Percentiles rank a stretch among this genome's conserved stretches.
phyloP scores from a whole-genome alignment of 805 yeast species.

The Metahyphopichia silvanorum region DNA sequence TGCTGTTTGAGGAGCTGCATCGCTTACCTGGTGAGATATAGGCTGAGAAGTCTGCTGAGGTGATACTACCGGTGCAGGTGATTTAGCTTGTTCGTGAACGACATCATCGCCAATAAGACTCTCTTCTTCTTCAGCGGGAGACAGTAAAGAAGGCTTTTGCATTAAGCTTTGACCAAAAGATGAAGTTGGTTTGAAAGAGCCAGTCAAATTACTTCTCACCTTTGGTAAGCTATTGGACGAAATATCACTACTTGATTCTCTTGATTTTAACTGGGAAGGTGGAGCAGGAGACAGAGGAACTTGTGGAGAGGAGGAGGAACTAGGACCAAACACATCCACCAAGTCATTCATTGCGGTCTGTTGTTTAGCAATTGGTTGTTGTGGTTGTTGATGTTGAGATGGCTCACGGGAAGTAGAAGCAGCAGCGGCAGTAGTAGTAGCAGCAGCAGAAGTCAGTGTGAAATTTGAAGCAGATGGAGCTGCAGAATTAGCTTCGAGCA shows the following conservation, averaged over 20 bases:
- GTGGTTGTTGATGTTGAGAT: slow-evolving; percentile 7
- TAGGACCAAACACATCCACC: slow-evolving; percentile 44
- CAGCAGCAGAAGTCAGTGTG: background rate
- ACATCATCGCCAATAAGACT: slow-evolving; percentile 37
- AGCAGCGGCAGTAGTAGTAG: slow-evolving; percentile 5
- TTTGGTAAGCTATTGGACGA: slow-evolving; percentile 26
- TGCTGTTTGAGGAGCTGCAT: slow-evolving; percentile 3
- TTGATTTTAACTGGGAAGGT: slow-evolving; percentile 6
- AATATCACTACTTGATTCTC: slow-evolving; percentile 34
- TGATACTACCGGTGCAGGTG: slow-evolving; percentile 10
- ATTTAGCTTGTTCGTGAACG: slow-evolving; percentile 12
- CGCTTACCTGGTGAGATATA: too few relatives aligned
- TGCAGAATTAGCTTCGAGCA: background rate
- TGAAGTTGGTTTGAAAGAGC: slow-evolving; percentile 76
- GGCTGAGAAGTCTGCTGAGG: slow-evolving; percentile 28
- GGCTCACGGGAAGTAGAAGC: slow-evolving; percentile 1
- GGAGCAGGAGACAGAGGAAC: slow-evolving; percentile 12
- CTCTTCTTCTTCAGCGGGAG: slow-evolving; percentile 14
- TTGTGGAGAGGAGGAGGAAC: slow-evolving; percentile 21
- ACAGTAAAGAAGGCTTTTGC: slow-evolving; percentile 16
- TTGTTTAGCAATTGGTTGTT: slow-evolving; percentile 21
- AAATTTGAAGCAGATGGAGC: slow-evolving; percentile 1
- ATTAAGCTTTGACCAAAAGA: slow-evolving; percentile 76
- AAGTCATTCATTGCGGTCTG: slow-evolving; percentile 64
- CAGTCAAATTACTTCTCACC: slow-evolving; percentile 28